A percentile compares a stretch with the other conserved stretches of the same genome.
Evolutionary conservation across 208 protist species (phyloP).

Genomic region (Acanthamoeba rhysodes): DNA sequence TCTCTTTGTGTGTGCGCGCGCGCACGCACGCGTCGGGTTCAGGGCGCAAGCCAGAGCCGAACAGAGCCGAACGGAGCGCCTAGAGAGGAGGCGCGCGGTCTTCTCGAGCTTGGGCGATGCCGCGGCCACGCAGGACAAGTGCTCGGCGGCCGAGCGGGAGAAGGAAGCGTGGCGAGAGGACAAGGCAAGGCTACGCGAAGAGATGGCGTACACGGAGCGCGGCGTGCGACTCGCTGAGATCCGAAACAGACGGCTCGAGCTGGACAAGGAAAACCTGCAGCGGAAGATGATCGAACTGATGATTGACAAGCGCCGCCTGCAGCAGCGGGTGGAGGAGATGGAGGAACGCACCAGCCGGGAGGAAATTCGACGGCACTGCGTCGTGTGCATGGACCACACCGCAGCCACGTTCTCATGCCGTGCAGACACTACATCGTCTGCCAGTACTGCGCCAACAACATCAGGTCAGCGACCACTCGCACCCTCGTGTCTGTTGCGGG

Average conservation of each 20-base stretch:
- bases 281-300: background rate
- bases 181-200: background rate
- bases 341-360: slow-evolving; percentile 12
- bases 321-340: background rate
- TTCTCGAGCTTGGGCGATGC: background rate
- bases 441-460: background rate
- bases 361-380: slow-evolving; percentile 26
- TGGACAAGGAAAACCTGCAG: slow-evolving; percentile 18
- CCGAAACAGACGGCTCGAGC: background rate
- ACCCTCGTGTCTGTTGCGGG: background rate
- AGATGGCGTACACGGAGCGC: background rate
- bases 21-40: background rate
- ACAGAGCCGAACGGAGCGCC: background rate
- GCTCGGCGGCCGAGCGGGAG: too few species aligned
- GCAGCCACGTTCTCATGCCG: slow-evolving; percentile 16
- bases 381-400: slow-evolving; percentile 50
- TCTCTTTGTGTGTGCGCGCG: background rate
- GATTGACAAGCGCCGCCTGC: background rate
- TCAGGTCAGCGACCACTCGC: background rate
- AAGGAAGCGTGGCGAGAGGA: background rate
- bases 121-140: background rate
- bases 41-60: background rate
- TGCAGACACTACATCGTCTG: slow-evolving; percentile 17
- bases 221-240: background rate
- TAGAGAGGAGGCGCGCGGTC: background rate